A percentile compares a stretch with the other conserved stretches of the same genome.
phyloP scores from a whole-genome alignment of 176 grass and related monocot genomes.

The Tillandsia leiboldiana region DNA sequence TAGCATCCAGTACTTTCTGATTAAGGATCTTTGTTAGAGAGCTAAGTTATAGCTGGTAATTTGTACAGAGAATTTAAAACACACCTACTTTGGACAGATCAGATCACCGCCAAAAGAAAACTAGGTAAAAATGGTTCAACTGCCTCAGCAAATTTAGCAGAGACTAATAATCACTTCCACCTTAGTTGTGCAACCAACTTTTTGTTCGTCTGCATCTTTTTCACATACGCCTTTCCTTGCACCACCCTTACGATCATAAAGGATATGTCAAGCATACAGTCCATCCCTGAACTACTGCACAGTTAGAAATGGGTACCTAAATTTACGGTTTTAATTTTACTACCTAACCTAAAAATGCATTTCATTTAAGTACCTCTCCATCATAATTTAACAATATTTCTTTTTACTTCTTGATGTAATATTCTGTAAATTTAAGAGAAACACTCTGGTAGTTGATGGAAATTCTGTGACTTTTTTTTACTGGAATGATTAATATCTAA shows the following conservation, averaged over 20 bases:
- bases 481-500: constrained; percentile 14
- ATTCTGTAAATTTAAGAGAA: too few relatives aligned
- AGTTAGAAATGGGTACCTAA: too few relatives aligned
- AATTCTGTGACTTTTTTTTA: background rate
- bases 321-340: too few relatives aligned
- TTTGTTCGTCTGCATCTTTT: background rate
- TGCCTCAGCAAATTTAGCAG: background rate
- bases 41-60: background rate
- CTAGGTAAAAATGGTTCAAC: background rate
- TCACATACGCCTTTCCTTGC: background rate
- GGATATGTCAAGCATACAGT: background rate
- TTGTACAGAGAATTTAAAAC: background rate
- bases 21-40: background rate
- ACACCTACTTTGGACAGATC: background rate
- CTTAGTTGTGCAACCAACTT: background rate
- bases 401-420: too few relatives aligned
- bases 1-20: background rate
- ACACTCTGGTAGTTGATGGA: too few relatives aligned
- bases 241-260: too few relatives aligned
- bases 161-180: background rate
- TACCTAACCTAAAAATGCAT: too few relatives aligned
- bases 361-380: too few relatives aligned
- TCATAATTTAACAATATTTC: too few relatives aligned
- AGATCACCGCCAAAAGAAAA: background rate
- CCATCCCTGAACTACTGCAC: too few relatives aligned